Base-by-base conservation (phyloP, 257 asterid genomes). In the Jasminum sambac region DNA sequence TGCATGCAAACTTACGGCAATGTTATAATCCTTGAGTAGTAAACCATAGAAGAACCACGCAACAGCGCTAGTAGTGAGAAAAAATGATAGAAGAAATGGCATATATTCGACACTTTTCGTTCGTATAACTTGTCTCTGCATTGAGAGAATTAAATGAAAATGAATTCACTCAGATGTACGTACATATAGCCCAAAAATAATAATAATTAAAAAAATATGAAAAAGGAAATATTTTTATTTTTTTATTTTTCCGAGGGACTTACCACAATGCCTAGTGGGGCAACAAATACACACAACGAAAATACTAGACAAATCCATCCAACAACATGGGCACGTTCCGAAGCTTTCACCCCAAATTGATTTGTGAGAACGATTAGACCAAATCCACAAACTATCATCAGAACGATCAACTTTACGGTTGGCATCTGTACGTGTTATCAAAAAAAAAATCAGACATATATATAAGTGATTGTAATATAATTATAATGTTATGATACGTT, bases 31-130 rank as follows among this genome's bases (percentile, higher is more conserved):
- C 7, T 85, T 76, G 30, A 78, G 70, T 8, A 85, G 60, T 3
- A 89, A 72, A 16, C 96, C 96, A 1, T 89, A 89, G 67, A 85
- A 85, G 63, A 85, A 89, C 89, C 95, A 89, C 79, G 80, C 81
- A 55, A 89, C 86, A 0, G 92, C 88, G 64, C 89, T 89, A 30
- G 87, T 68, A 12, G 95, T 89, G 50, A 89, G 94, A 48, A 84
- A 89, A 9, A 85, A 71, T 2, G 95, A 89, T 30, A 84, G 84
- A 23, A 87, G 87, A 60, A 86, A 69, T 14, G 96, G 95, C 96
- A 89, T 89, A 76, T 78, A 81, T 66, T 87, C 92, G 0, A 85
- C 95, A 24, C 96, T 87, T 77, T 84, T 84, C 10, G 89, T 89
- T 38, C 70, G 55, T 23, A 89, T 83, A 0, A 87, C 90, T 78